Evolutionary conservation across 2,329 filamentous ascomycete species (phyloP), one percentile per base, ranked within the genome.

Genomic region (Ophidiomyces ophidiicola): DNA sequence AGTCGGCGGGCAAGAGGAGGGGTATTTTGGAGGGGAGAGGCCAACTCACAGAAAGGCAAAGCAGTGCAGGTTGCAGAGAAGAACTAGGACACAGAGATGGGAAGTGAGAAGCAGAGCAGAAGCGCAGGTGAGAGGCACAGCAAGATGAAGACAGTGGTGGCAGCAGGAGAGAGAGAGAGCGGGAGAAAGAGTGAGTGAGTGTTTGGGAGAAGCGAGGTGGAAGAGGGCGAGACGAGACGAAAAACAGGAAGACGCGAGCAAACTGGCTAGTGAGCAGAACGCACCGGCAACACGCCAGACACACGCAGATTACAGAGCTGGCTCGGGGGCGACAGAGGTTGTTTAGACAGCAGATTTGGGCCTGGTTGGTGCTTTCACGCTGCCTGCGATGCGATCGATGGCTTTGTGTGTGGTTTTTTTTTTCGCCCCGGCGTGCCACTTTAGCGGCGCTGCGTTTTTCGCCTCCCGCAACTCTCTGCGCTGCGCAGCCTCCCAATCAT

Each of bases 401-500:
- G 8, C 7, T 6, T 21, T 6, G 11, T 34, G n/a, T 21, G 11
- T 11, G 32, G 32, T 23, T 10, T 21, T 7, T 11, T 34, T 12
- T 21, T 18, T 36, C 17, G 10, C 6, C 12, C 11, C n/a, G 6
- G 3, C 26, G 20, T 28, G 21, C n/a, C n/a, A n/a, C n/a, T n/a
- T n/a, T n/a, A n/a, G n/a, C n/a, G 28, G 29, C 14, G 26, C 28
- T 12, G 2, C 17, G 11, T 28, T 39, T 32, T 39, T 39, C 30
- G 37, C 37, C 37, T 39, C 37, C 37, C 37, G 37, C 23, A 32
- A 32, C 29, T 32, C 7, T 31, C 18, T 24, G n/a, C n/a, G n/a
- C n/a, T n/a, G n/a, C n/a, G n/a, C n/a, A n/a, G n/a, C n/a, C n/a
- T n/a, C n/a, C n/a, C n/a, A n/a, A n/a, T n/a, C n/a, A n/a, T n/a